Base-by-base conservation (phyloP, 2,329 filamentous ascomycete species). In the Ampelomyces quisqualis region DNA sequence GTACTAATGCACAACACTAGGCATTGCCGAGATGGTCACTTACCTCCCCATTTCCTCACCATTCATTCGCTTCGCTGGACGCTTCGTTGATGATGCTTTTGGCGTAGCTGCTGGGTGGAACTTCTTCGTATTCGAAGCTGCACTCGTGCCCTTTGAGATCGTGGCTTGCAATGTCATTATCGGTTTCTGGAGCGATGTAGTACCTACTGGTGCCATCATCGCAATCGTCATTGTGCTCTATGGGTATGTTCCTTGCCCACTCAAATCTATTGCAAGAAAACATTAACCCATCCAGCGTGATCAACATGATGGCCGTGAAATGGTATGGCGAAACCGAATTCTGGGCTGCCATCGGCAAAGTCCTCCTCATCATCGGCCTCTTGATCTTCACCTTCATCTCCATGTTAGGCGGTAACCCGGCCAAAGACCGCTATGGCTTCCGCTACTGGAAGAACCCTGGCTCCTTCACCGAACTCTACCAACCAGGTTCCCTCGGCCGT, bases 381-480 rank as follows among this genome's bases (percentile, higher is more conserved):
- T 69, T 75, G 52, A 59, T 69, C 45, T 75, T 74, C 70, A 91
- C 88, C 2, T 88, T 95, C 58, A 77, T 94, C 50, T 81, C 82
- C 50, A 91, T 93, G 84, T 71, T 93, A 1, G 89, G 88, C 6
- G 89, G 86, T 2, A 93, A 91, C 53, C 89, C 89, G 0, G 64
- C 81, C 1, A 73, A 79, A 46, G 67, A 70, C 38, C 58, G 61
- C 10, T 70, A 66, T 41, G 73, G 73, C n/a, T 76, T 76, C 55
- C 62, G 72, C 2, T 71, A 73, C 52, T 76, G 73, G 72, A 65
- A 68, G 14, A 70, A 79, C 0, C 87, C 86, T 0, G 87, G 87
- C 1, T 75, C 86, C 0, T 90, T 91, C 61, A 77, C 55, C 3
- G 77, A 83, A 47, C 75, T 79, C 45, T 76, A 84, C 33, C 82